Evolutionary conservation across 495 filamentous ascomycete genomes (phyloP).

Genomic region (Chaetomidium leptoderma): DNA sequence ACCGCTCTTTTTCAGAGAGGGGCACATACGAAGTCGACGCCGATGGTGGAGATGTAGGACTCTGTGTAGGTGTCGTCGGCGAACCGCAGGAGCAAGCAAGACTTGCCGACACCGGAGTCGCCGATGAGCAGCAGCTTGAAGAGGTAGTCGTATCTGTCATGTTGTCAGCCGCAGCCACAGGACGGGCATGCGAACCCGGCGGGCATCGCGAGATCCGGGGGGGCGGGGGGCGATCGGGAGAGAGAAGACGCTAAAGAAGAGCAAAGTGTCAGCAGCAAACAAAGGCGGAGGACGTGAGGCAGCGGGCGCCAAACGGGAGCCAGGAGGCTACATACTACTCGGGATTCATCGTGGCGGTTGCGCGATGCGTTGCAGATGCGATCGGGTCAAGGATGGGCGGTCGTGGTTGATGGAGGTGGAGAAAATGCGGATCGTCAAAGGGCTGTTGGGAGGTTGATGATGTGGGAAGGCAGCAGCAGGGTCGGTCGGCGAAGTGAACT

Average conservation of each 20-base stretch:
- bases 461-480: conserved; percentile 30
- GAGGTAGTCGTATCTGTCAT: conserved; percentile 94
- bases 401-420: conserved; percentile 20
- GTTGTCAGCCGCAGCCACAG: conserved; percentile 15
- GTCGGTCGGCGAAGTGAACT: conserved; percentile 18
- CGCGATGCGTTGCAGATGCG: conserved; percentile 5
- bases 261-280: conserved; percentile 21
- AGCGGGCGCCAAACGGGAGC: conserved; percentile 18
- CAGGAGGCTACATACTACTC: conserved; percentile 70
- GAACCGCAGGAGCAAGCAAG: conserved; percentile 93
- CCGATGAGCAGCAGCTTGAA: conserved; percentile 99
- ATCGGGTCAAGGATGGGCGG: not conserved
- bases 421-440: conserved; percentile 11
- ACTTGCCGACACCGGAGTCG: conserved; percentile 99
- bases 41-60: conserved; percentile 99
- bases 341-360: conserved; percentile 73
- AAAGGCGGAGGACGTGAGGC: conserved; percentile 11
- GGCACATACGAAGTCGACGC: conserved; percentile 89
- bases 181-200: conserved; percentile 1
- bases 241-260: conserved; percentile 29
- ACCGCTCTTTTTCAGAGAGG: not conserved
- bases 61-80: conserved; percentile 99
- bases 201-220: not conserved
- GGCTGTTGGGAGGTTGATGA: conserved; percentile 24
- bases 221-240: not conserved